Percentiles rank a stretch among this genome's conserved stretches.
These are phyloP conservation scores for Rhododendron ovatum DNA, from an alignment of 148 eudicot species.

Conservation along the genomic window DNA sequence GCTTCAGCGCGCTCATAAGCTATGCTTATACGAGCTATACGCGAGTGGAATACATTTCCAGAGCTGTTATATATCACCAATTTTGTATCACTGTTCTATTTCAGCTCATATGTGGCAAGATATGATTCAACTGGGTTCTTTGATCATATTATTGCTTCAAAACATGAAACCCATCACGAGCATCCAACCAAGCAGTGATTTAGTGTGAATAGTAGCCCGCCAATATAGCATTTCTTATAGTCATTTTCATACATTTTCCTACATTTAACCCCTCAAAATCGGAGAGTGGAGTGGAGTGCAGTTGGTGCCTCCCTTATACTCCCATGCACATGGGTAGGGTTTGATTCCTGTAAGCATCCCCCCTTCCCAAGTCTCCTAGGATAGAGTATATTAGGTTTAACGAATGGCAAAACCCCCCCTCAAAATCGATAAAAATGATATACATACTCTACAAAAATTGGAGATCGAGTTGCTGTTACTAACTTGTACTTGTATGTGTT, in stretches of 20 bases:
- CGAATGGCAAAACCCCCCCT: too few species aligned
- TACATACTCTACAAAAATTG: too few species aligned
- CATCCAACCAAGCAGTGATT: neutral
- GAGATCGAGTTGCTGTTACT: too few species aligned
- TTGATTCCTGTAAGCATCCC: too few species aligned
- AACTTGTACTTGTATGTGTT: too few species aligned
- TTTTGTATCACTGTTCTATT: neutral
- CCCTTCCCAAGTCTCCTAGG: too few species aligned
- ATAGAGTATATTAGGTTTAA: too few species aligned
- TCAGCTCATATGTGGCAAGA: neutral
- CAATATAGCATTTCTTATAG: neutral
- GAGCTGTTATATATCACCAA: neutral
- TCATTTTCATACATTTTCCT: neutral
- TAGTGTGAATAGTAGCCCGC: neutral
- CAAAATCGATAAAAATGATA: too few species aligned
- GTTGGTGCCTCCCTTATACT: too few species aligned
- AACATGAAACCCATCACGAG: neutral
- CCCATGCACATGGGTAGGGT: too few species aligned
- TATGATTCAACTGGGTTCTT: neutral
- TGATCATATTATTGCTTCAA: neutral
- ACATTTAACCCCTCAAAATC: too few species aligned
- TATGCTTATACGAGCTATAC: constrained; percentile 73
- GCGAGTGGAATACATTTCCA: constrained; percentile 26
- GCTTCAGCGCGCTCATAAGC: constrained; percentile 45
- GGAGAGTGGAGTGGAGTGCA: too few species aligned